Conservation (phyloP, 495 filamentous ascomycete species). For the Neurospora sp. region DNA sequence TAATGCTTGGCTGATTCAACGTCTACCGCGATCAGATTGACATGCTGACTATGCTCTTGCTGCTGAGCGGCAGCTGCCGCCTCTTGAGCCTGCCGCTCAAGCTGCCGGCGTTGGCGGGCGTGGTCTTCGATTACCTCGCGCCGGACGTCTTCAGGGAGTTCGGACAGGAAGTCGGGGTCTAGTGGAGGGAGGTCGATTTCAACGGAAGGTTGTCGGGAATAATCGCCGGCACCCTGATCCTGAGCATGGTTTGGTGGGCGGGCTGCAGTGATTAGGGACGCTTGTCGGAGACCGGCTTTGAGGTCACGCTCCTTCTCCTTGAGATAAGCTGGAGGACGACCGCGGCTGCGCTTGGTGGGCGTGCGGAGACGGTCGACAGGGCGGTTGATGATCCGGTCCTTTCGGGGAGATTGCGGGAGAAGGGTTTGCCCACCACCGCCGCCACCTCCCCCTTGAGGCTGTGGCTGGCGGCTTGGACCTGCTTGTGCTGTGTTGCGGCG, state of each 20-base stretch:
- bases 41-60: background rate
- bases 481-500: slow-evolving; percentile 4
- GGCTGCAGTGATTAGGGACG: background rate
- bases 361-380: slow-evolving; percentile 18
- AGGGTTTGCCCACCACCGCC: slow-evolving; percentile 26
- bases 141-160: slow-evolving; percentile 71
- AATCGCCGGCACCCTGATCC: background rate
- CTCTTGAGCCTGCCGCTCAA: slow-evolving; percentile 24
- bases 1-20: background rate
- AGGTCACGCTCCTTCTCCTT: background rate
- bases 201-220: background rate
- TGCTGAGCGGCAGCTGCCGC: background rate
- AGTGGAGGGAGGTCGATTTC: slow-evolving; percentile 16
- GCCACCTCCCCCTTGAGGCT: background rate
- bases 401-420: slow-evolving; percentile 50
- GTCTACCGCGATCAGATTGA: background rate
- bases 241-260: background rate
- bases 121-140: slow-evolving; percentile 67
- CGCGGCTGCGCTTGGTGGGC: slow-evolving; percentile 46
- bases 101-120: slow-evolving; percentile 36
- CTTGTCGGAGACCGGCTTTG: background rate
- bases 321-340: background rate
- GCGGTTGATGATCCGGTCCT: slow-evolving; percentile 34
- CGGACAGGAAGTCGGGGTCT: slow-evolving; percentile 65
- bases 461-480: slow-evolving; percentile 12